A percentile compares a stretch with the other conserved stretches of the same genome.
Evolutionary conservation across 306 rosid species (phyloP).

Genomic region (Hippophae rhamnoides): DNA sequence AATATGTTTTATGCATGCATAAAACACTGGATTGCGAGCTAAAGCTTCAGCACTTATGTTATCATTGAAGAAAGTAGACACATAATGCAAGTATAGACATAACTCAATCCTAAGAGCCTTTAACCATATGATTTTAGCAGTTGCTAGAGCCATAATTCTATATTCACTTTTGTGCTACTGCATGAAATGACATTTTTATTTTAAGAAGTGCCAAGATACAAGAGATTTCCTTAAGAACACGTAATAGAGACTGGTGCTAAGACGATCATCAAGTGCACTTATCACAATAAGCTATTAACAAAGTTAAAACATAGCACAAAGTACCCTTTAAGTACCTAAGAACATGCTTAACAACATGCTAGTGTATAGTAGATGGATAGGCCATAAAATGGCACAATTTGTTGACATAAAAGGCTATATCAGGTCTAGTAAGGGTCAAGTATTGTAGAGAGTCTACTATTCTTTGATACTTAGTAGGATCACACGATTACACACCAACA

Average conservation of each 20-base stretch:
- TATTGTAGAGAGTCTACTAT: background rate
- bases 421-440: background rate
- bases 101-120: background rate
- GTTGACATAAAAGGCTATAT: background rate
- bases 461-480: too few relatives aligned
- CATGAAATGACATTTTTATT: background rate
- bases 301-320: too few relatives aligned
- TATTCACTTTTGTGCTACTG: background rate
- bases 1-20: background rate
- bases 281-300: background rate
- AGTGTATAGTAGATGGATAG: background rate
- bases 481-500: background rate
- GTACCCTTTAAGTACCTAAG: background rate
- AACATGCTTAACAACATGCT: background rate
- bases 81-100: accelerated
- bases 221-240: background rate
- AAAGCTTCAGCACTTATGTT: background rate
- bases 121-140: background rate
- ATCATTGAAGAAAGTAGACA: background rate
- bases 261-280: background rate
- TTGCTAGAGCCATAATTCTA: background rate
- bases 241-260: background rate
- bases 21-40: background rate
- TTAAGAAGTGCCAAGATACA: background rate
- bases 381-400: background rate